Evolutionary conservation across 371 early-diverging fungal genomes (phyloP).

Genomic region (Mucor lusitanicus): DNA sequence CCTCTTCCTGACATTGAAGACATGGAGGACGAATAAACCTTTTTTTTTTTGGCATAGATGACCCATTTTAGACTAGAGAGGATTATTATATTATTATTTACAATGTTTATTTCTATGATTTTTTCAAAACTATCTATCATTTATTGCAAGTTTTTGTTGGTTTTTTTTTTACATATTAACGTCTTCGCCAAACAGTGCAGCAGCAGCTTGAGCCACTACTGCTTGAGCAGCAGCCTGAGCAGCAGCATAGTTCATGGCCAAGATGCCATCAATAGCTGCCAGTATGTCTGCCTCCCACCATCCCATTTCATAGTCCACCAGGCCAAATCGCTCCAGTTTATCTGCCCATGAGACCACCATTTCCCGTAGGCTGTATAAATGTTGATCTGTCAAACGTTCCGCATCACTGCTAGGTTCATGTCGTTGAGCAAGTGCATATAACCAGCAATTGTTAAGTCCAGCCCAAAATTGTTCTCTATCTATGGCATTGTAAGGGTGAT

Average conservation of each 20-base stretch:
- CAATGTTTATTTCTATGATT: slow-evolving; percentile 4
- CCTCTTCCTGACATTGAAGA: slow-evolving; percentile 73
- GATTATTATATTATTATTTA: neutral
- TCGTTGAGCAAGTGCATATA: slow-evolving; percentile 71
- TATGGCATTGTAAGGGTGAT: slow-evolving; percentile 53
- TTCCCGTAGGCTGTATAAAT: slow-evolving; percentile 63
- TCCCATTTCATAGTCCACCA: slow-evolving; percentile 88
- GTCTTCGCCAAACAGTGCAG: slow-evolving; percentile 48
- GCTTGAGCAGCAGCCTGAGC: slow-evolving; percentile 52
- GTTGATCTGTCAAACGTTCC: slow-evolving; percentile 60
- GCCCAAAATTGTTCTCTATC: slow-evolving; percentile 78
- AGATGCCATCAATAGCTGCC: slow-evolving; percentile 67
- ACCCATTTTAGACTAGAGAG: neutral
- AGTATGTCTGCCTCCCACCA: slow-evolving; percentile 83
- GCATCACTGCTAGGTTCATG: slow-evolving; percentile 58
- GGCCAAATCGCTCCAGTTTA: slow-evolving; percentile 72
- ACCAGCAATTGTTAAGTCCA: slow-evolving; percentile 81
- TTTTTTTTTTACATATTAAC: slow-evolving; percentile 24
- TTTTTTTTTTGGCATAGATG: no score
- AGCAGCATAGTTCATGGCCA: slow-evolving; percentile 52
- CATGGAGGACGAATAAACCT: slow-evolving; percentile 48
- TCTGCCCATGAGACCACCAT: slow-evolving; percentile 76
- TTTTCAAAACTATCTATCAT: neutral
- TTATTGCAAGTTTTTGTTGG: neutral
- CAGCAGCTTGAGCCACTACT: slow-evolving; percentile 50